Evolutionary conservation across 2,329 filamentous ascomycete species (phyloP).

Genomic region (Zalaria sp.): DNA sequence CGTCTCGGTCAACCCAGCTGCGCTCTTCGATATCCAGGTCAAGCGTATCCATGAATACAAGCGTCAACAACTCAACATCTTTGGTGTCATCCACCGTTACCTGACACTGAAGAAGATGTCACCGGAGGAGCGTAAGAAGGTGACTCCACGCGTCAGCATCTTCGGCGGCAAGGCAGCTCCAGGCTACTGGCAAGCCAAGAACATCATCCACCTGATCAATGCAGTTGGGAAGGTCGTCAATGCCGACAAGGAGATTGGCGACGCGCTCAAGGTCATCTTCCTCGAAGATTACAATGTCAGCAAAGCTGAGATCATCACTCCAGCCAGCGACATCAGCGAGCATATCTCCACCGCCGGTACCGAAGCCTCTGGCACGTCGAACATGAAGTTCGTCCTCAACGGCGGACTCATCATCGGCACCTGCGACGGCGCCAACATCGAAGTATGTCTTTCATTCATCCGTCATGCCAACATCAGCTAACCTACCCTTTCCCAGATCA

Average conservation of each 20-base stretch:
- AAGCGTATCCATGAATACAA: constrained; percentile 99
- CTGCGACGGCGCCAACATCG: constrained; percentile 87
- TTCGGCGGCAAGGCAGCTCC: constrained; percentile 97
- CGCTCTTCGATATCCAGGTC: constrained; percentile 93
- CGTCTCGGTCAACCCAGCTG: constrained; percentile 69
- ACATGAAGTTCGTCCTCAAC: constrained; percentile 99
- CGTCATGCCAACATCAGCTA: constrained; percentile 45
- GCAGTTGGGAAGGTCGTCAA: constrained; percentile 82
- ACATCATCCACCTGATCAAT: constrained; percentile 90
- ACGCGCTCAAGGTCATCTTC: constrained; percentile 93
- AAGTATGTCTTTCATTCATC: constrained; percentile 25
- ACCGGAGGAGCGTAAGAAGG: constrained; percentile 72
- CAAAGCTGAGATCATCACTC: constrained; percentile 94
- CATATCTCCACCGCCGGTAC: constrained; percentile 98
- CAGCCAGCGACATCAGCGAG: constrained; percentile 91
- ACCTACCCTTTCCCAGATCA: constrained; percentile 46
- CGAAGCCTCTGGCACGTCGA: constrained; percentile 76
- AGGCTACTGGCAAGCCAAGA: constrained; percentile 99
- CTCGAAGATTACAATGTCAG: constrained; percentile 98
- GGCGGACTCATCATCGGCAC: constrained; percentile 96
- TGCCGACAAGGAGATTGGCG: constrained; percentile 80
- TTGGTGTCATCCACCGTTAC: constrained; percentile 92
- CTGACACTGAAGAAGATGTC: constrained; percentile 75
- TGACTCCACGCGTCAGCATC: constrained; percentile 78
- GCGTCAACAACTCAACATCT: constrained; percentile 73